Evolutionary conservation across 2,329 filamentous ascomycete species (phyloP), one percentile per base, ranked within the genome.

Genomic region (Xylariaceae sp.): DNA sequence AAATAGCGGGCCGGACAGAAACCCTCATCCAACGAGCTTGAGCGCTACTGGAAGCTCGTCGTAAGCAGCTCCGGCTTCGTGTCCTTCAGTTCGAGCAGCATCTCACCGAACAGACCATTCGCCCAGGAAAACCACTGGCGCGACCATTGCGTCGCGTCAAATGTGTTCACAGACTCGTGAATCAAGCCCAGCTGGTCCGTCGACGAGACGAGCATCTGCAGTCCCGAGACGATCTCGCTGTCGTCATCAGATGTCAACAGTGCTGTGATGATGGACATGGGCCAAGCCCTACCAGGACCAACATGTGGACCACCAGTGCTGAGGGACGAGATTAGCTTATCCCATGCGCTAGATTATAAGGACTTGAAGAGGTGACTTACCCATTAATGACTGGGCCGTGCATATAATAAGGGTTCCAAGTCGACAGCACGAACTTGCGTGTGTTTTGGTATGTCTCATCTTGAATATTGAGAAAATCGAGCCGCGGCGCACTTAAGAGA

Each of bases 261-360:
- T 68, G 89, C 85, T 53, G 92, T 84, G 41, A 96, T 84, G 60
- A 90, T 79, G 39, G 85, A 89, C 90, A 96, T 95, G 1, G 92
- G 91, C 92, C 92, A 96, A 13, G 89, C 91, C 67, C 87, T 86
- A 53, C 86, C 81, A 2, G 91, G 81, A 0, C 80, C 78, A 7
- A 76, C 70, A 60, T 83, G 80, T 20, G 80, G 80, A 0, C 80
- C 79, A 10, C 81, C 81, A 0, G 79, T 75, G 23, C 67, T 68
- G 7, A 18, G 24, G 11, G n/a, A 8, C 26, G 39, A 18, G 8
- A 36, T 58, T 48, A 61, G 51, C 35, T 20, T 44, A 55, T 23
- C 24, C n/a, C n/a, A n/a, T n/a, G n/a, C n/a, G n/a, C n/a, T 16
- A 20, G 32, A 16, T 33, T 13, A 20, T 21, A 7, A n/a, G n/a